phyloP scores from a whole-genome alignment of 1,284 basidiomycete species.

The Boletus mariae region DNA sequence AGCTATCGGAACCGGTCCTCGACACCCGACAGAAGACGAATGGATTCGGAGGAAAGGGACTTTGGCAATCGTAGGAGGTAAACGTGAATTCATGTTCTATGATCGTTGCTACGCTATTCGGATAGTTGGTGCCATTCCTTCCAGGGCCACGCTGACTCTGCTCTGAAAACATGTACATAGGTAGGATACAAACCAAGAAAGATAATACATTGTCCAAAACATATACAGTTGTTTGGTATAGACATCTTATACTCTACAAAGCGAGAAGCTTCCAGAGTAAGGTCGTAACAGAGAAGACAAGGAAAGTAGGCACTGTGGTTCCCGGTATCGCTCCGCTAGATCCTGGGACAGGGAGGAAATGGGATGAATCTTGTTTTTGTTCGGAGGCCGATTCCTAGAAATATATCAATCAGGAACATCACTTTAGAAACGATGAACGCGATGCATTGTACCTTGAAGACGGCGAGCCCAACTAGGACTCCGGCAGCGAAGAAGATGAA shows the following conservation, averaged over 20 bases:
- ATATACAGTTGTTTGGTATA: neutral
- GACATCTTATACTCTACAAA: slow-evolving; percentile 5
- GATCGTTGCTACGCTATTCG: neutral
- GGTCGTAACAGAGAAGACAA: slow-evolving; percentile 19
- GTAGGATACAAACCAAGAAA: neutral
- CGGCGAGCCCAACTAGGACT: slow-evolving; percentile 79
- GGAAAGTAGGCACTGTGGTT: slow-evolving; percentile 14
- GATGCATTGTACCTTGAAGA: slow-evolving; percentile 65
- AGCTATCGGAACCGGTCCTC: slow-evolving; percentile 26
- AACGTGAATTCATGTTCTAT: neutral
- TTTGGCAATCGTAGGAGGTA: slow-evolving; percentile 21
- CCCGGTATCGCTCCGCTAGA: slow-evolving; percentile 36
- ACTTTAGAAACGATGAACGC: neutral
- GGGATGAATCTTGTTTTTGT: slow-evolving; percentile 47
- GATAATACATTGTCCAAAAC: slow-evolving; percentile 7
- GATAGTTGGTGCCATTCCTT: neutral
- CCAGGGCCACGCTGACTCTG: neutral
- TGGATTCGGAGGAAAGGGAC: slow-evolving; percentile 24
- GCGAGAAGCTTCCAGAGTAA: slow-evolving; percentile 27
- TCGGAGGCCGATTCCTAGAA: slow-evolving; percentile 51
- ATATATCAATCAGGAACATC: slow-evolving; percentile 5
- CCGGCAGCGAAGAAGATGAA: slow-evolving; percentile 80
- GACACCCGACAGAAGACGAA: slow-evolving; percentile 21
- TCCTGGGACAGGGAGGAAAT: slow-evolving; percentile 67
- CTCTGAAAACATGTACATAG: neutral